These are phyloP conservation scores for Acer negundo DNA, from an alignment of 345 rosid genomes.

Conservation along the genomic window DNA sequence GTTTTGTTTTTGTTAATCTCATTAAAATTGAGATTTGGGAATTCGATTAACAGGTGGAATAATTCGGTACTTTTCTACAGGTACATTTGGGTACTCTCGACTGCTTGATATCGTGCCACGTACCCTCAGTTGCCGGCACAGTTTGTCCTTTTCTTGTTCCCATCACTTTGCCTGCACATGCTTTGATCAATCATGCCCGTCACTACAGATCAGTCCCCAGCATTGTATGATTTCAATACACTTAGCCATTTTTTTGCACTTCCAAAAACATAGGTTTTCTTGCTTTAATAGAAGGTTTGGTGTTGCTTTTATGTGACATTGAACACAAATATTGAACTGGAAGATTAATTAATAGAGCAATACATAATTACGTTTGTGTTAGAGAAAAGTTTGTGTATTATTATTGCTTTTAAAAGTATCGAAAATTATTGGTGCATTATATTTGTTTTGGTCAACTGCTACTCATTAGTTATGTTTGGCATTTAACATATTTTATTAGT, in stretches of 20 bases:
- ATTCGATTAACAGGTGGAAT: background rate
- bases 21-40: background rate
- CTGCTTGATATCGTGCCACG: conserved; percentile 5
- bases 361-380: background rate
- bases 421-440: conserved; percentile 1
- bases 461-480: background rate
- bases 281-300: background rate
- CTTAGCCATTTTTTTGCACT: background rate
- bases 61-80: background rate
- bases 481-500: background rate
- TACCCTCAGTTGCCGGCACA: background rate
- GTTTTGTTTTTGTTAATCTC: background rate
- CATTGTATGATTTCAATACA: background rate
- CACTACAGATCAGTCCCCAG: conserved; percentile 8
- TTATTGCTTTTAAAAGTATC: background rate
- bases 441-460: conserved; percentile 18
- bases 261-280: background rate
- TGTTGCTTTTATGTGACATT: background rate
- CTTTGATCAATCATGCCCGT: conserved; percentile 15
- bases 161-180: conserved; percentile 11
- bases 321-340: background rate
- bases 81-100: background rate
- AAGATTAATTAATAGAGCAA: background rate
- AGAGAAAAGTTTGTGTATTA: background rate
- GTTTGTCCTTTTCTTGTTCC: background rate